Evolutionary conservation across 2,329 filamentous ascomycete genomes (phyloP).

Genomic region (Alternaria postmessia): DNA sequence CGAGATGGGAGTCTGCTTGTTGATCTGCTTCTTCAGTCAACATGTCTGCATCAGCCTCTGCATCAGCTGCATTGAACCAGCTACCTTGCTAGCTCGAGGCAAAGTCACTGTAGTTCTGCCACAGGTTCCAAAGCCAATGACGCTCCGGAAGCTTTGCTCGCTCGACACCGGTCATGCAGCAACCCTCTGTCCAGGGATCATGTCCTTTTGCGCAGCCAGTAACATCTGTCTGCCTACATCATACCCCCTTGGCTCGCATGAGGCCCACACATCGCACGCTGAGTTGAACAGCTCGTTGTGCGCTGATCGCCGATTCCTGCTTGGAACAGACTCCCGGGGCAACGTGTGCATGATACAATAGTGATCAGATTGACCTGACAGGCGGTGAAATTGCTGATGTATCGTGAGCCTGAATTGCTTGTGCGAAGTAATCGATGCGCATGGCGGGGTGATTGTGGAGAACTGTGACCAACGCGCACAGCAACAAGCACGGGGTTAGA

Average conservation of each 20-base stretch:
- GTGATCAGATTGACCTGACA: background rate
- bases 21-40: background rate
- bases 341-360: background rate
- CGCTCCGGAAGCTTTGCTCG: conserved; percentile 5
- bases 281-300: conserved; percentile 24
- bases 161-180: conserved; percentile 15
- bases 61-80: conserved; percentile 2
- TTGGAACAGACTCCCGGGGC: conserved; percentile 18
- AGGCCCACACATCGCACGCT: conserved; percentile 24
- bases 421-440: background rate
- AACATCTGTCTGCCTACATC: conserved; percentile 27
- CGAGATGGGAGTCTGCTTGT: background rate
- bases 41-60: background rate
- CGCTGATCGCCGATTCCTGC: conserved; percentile 29
- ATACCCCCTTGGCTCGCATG: conserved; percentile 27
- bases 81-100: conserved; percentile 7
- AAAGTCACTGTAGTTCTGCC: conserved; percentile 1
- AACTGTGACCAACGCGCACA: background rate
- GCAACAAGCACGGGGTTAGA: background rate
- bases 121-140: conserved; percentile 7
- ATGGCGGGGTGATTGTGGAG: conserved; percentile 1
- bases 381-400: background rate
- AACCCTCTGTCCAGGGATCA: conserved; percentile 24
- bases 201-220: conserved; percentile 33
- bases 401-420: background rate